These are phyloP conservation scores for Ophiostoma quercus DNA, from an alignment of 2,329 filamentous ascomycete species.

Conservation along the genomic window DNA sequence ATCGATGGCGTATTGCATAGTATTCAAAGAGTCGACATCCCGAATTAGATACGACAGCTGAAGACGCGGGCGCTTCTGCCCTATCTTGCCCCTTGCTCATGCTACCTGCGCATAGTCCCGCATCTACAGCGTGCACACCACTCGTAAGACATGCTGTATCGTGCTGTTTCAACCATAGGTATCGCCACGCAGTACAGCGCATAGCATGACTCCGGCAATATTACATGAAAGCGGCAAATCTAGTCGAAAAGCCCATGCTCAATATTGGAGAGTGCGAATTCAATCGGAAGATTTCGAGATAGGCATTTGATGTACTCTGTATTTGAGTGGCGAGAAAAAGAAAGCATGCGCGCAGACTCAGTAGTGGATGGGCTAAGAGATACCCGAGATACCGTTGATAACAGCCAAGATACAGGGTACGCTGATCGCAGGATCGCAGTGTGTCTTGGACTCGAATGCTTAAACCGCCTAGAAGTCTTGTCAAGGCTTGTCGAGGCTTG, in stretches of 20 bases:
- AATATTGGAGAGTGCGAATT: not conserved
- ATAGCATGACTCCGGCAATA: not conserved
- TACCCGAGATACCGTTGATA: not conserved
- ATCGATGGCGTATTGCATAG: not conserved
- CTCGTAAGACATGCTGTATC: not conserved
- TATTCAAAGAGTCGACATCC: not conserved
- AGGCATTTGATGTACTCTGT: not conserved
- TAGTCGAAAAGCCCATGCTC: not conserved
- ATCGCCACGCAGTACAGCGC: no score
- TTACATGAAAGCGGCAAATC: slow-evolving; percentile 9
- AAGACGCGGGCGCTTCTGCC: not conserved
- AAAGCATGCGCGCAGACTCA: not conserved
- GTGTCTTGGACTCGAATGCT: slow-evolving; percentile 7
- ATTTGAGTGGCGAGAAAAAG: not conserved
- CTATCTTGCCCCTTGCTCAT: not conserved
- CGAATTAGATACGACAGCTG: not conserved
- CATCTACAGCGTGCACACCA: not conserved
- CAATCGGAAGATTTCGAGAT: not conserved
- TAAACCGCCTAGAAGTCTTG: slow-evolving; percentile 14
- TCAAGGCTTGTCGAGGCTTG: slow-evolving; percentile 4
- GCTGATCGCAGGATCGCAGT: not conserved
- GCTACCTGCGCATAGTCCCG: not conserved
- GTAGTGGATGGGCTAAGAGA: not conserved
- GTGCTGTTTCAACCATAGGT: not conserved
- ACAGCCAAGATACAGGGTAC: slow-evolving; percentile 8